These are phyloP conservation scores for Cornus kousa DNA, from an alignment of 148 eudicot species.

Conservation along the genomic window DNA sequence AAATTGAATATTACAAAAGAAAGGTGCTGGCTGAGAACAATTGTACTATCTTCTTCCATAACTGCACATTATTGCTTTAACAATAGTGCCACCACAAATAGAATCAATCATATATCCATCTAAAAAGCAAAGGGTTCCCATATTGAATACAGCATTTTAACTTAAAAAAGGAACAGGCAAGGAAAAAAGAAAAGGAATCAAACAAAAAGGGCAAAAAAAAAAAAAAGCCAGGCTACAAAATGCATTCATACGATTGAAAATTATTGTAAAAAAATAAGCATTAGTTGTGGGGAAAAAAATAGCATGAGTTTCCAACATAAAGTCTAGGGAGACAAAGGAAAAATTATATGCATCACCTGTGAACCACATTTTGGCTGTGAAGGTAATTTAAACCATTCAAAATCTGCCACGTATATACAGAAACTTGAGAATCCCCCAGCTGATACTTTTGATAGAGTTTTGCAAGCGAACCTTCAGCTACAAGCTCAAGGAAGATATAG, in stretches of 20 bases:
- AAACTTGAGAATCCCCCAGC: slow-evolving; percentile 55
- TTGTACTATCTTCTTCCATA: too few species aligned
- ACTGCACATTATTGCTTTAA: too few species aligned
- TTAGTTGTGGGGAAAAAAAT: neutral
- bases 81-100: too few species aligned
- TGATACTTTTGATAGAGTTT: slow-evolving; percentile 42
- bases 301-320: neutral
- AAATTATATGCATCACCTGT: slow-evolving; percentile 38
- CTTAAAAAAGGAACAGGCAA: neutral
- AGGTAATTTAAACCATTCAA: slow-evolving; percentile 59
- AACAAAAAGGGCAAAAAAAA: neutral
- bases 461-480: slow-evolving; percentile 59
- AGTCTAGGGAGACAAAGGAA: neutral
- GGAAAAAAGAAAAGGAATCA: neutral
- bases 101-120: too few species aligned
- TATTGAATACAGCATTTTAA: too few species aligned
- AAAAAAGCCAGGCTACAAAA: neutral
- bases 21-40: too few species aligned
- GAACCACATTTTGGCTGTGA: slow-evolving; percentile 52
- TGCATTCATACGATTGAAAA: too few species aligned
- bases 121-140: too few species aligned
- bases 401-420: slow-evolving; percentile 66
- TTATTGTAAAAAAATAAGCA: neutral
- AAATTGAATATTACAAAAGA: too few species aligned
- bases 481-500: slow-evolving; percentile 62